Conservation (phyloP, 805 yeast species). For the Saturnispora gosingensis region DNA sequence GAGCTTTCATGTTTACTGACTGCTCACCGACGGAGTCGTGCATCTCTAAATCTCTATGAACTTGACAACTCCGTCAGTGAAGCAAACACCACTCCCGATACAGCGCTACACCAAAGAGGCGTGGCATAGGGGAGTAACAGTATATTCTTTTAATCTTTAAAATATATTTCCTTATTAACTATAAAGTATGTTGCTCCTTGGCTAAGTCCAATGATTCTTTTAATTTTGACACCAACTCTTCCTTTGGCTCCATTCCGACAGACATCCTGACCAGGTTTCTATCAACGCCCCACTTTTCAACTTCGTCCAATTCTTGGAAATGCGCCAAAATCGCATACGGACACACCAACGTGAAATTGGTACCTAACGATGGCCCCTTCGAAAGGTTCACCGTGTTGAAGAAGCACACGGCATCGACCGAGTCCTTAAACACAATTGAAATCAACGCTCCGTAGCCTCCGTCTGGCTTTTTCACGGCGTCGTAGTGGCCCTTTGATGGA, state of each 20-base stretch:
- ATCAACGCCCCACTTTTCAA: slow-evolving; percentile 77
- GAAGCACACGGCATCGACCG: slow-evolving; percentile 59
- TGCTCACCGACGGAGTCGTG: too few relatives aligned
- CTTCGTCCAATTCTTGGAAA: slow-evolving; percentile 69
- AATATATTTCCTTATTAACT: background rate
- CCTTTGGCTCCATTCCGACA: slow-evolving; percentile 72
- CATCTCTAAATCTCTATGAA: too few relatives aligned
- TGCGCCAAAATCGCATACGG: slow-evolving; percentile 88
- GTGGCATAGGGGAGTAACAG: too few relatives aligned
- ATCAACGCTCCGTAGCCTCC: slow-evolving; percentile 79
- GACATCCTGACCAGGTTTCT: slow-evolving; percentile 68
- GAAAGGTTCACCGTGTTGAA: slow-evolving; percentile 61
- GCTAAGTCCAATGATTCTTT: slow-evolving; percentile 43
- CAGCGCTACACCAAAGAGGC: too few relatives aligned
- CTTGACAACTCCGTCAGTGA: too few relatives aligned
- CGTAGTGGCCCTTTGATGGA: slow-evolving; percentile 56
- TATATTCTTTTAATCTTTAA: too few relatives aligned
- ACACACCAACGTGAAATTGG: slow-evolving; percentile 81
- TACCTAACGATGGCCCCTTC: slow-evolving; percentile 88
- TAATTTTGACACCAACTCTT: slow-evolving; percentile 43
- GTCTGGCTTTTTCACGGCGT: slow-evolving; percentile 48
- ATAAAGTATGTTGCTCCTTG: slow-evolving; percentile 28
- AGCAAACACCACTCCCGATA: too few relatives aligned
- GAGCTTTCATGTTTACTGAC: too few relatives aligned
- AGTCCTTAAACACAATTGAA: slow-evolving; percentile 59